phyloP scores from a whole-genome alignment of 768 basidiomycete species.

The Boletus rubroflammeus region DNA sequence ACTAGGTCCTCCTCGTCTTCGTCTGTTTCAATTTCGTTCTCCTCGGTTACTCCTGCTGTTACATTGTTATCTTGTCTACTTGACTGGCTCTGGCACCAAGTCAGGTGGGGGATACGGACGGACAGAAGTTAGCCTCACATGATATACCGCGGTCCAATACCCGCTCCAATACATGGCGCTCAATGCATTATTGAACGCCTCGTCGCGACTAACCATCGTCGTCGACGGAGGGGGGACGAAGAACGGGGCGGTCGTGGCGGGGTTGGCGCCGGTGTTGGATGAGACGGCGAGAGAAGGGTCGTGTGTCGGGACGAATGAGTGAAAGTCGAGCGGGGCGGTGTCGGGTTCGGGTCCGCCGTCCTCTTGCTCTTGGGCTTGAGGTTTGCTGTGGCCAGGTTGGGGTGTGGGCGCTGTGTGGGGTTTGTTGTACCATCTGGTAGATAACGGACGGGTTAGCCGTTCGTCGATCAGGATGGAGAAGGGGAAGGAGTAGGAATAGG shows the following conservation, averaged over 20 bases:
- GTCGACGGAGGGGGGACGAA: conserved; percentile 33
- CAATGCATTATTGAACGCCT: conserved; percentile 72
- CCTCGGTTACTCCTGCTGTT: conserved; percentile 29
- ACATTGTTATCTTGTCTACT: conserved; percentile 16
- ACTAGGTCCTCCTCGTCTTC: conserved; percentile 25
- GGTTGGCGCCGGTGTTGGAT: conserved; percentile 19
- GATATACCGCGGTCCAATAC: conserved; percentile 85
- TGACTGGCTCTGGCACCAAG: conserved; percentile 33
- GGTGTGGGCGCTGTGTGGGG: conserved; percentile 34
- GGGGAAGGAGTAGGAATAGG: not conserved
- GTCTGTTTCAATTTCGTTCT: conserved; percentile 25
- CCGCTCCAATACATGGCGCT: conserved; percentile 84
- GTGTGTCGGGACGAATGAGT: conserved; percentile 67
- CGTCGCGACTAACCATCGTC: conserved; percentile 55
- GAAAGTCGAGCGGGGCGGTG: conserved; percentile 64
- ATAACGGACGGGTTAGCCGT: not conserved
- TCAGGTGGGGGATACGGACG: not conserved
- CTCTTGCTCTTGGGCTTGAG: not conserved
- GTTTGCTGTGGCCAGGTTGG: conserved; percentile 8
- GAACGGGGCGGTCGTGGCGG: conserved; percentile 11
- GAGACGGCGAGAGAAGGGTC: conserved; percentile 55
- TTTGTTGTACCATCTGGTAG: conserved; percentile 72
- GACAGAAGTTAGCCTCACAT: conserved; percentile 44
- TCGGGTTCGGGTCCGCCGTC: conserved; percentile 36
- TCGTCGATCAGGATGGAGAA: not conserved